Evolutionary conservation across 371 early-diverging fungal genomes (phyloP), one percentile per base, ranked within the genome.

Genomic region (Mucor indicus): DNA sequence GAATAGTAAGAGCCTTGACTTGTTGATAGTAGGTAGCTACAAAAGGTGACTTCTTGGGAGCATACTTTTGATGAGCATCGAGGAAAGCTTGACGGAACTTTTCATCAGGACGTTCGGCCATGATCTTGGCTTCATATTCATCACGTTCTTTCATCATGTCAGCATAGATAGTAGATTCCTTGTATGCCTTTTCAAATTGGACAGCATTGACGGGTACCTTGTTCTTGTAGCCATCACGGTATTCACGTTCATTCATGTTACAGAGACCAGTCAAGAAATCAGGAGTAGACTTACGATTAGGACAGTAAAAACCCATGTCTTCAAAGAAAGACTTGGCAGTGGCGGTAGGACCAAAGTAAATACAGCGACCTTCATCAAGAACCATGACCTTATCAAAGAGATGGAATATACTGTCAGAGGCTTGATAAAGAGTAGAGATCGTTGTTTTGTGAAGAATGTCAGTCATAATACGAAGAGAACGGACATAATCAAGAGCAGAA

Each of bases 201-300:
- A 64, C 57, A 22, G 81, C 51, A 13, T 79, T 69, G 10, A 50
- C 50, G 13, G 85, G 85, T 0, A 77, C 69, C 36, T 59, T 55
- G 21, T 64, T 67, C 38, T 81, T 75, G 44, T 66, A 76, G 4
- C 85, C 88, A 1, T 73, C 59, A 31, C 70, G 61, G 35, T 80
- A 56, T 43, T 69, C 61, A 54, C 85, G 85, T 57, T 88, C 89
- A 33, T 79, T 62, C 29, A 72, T 56, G 51, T 83, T 67, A 43
- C 83, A 86, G 12, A 85, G 50, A 19, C 89, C 87, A 22, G 90
- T 84, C 51, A 92, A 73, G 57, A 84, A 90, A 50, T 91, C 91
- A 1, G 90, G 78, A 0, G 81, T 85, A n/a, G 86, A 89, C 62
- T 87, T 86, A 57, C 89, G 83, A 38, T 71, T 57, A 24, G 91